phyloP scores from a whole-genome alignment of 2,329 filamentous ascomycete genomes.

The Colletotrichum endophyticum region DNA sequence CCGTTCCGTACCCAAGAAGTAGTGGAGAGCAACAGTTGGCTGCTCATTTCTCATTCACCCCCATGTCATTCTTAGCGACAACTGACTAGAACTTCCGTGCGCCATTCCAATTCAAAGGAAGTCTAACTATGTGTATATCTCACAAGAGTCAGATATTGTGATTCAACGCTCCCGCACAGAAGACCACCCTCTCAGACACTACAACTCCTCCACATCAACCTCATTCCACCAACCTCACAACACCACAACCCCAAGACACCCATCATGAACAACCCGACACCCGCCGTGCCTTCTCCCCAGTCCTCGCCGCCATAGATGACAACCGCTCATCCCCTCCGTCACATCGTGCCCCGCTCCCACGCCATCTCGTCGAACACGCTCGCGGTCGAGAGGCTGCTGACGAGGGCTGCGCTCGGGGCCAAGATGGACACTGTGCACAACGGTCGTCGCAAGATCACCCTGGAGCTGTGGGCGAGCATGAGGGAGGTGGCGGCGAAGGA shows the following conservation, averaged over 20 bases:
- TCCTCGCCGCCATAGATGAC: slow-evolving; percentile 10
- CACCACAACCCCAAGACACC: background rate
- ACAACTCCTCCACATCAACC: background rate
- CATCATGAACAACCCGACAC: background rate
- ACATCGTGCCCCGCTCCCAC: background rate
- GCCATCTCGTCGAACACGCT: background rate
- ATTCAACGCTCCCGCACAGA: too few species aligned
- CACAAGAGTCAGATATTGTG: too few species aligned
- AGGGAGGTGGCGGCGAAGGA: background rate
- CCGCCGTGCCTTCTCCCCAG: background rate
- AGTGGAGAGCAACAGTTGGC: too few species aligned
- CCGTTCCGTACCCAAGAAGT: too few species aligned
- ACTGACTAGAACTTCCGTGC: too few species aligned
- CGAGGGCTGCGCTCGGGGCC: slow-evolving; percentile 15
- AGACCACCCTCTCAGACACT: too few species aligned
- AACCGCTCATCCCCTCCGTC: slow-evolving; percentile 4
- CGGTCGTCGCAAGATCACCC: background rate
- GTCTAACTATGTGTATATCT: too few species aligned
- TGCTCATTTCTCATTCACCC: too few species aligned
- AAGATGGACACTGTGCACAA: slow-evolving; percentile 4
- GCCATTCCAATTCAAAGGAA: too few species aligned
- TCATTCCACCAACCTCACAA: background rate
- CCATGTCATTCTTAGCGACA: too few species aligned
- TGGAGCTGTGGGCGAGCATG: slow-evolving; percentile 4
- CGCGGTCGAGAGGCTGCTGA: slow-evolving; percentile 17